phyloP scores from a whole-genome alignment of 495 filamentous ascomycete genomes.

The Staphylotrichum longicolle region DNA sequence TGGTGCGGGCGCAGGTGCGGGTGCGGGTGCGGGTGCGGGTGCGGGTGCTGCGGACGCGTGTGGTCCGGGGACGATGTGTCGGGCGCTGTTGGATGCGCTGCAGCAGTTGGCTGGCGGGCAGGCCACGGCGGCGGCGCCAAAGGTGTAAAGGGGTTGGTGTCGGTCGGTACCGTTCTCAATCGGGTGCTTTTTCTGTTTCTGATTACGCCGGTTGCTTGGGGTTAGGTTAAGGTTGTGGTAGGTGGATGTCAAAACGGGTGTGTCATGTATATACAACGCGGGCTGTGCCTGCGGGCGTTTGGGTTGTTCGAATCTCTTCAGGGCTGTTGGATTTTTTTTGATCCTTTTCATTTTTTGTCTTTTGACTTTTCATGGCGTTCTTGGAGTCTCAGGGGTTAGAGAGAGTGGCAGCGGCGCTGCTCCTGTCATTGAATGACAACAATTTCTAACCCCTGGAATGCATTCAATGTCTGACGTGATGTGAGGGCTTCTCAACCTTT shows the following conservation, averaged over 20 bases:
- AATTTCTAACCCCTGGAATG: background rate
- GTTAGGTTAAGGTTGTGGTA: too few species aligned
- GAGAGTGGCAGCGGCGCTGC: background rate
- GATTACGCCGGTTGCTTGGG: background rate
- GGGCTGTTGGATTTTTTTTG: too few species aligned
- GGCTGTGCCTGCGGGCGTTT: background rate
- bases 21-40: conserved; percentile 12
- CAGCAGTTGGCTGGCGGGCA: background rate
- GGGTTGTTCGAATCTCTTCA: background rate
- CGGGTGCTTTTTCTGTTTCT: background rate
- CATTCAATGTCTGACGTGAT: background rate
- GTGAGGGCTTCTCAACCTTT: too few species aligned
- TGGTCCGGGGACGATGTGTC: conserved; percentile 14
- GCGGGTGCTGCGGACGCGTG: background rate
- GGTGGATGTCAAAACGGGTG: background rate
- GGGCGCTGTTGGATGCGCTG: conserved; percentile 17
- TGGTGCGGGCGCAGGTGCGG: conserved; percentile 16
- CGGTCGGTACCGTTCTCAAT: background rate
- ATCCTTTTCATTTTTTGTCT: too few species aligned
- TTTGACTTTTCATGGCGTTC: too few species aligned
- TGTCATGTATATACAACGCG: conserved; percentile 3
- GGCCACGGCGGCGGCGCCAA: background rate
- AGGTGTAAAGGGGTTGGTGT: background rate
- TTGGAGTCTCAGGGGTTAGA: too few species aligned
- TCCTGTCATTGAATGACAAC: conserved; percentile 4